phyloP scores from a whole-genome alignment of 2,329 filamentous ascomycete genomes.

The Huntiella bhutanensis region DNA sequence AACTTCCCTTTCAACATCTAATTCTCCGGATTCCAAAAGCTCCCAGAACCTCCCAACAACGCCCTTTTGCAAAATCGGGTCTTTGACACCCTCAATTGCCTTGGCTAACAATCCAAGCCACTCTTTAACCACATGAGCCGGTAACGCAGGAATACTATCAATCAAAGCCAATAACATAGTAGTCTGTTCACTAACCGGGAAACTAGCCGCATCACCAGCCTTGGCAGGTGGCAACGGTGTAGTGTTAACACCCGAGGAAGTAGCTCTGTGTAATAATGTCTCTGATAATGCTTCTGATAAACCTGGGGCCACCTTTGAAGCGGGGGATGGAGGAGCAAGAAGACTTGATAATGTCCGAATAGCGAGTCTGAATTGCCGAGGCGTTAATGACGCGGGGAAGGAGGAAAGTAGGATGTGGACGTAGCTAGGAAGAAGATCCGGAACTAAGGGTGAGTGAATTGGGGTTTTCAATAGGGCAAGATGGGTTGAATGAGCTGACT shows the following conservation, averaged over 20 bases:
- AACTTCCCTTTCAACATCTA: slow-evolving; percentile 70
- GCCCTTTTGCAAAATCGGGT: slow-evolving; percentile 35
- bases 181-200: slow-evolving; percentile 53
- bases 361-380: slow-evolving; percentile 73
- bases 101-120: slow-evolving; percentile 60
- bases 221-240: slow-evolving; percentile 20
- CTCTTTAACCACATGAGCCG: slow-evolving; percentile 51
- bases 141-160: slow-evolving; percentile 58
- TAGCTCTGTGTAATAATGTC: slow-evolving; percentile 48
- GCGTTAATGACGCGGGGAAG: slow-evolving; percentile 60
- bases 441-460: slow-evolving; percentile 52
- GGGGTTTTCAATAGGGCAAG: slow-evolving; percentile 66
- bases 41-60: slow-evolving; percentile 63
- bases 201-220: slow-evolving; percentile 11
- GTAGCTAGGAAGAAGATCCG: slow-evolving; percentile 61
- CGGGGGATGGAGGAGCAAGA: slow-evolving; percentile 57
- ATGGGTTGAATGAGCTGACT: slow-evolving; percentile 68
- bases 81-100: slow-evolving; percentile 41
- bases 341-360: slow-evolving; percentile 74
- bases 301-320: slow-evolving; percentile 53
- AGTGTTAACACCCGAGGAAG: slow-evolving; percentile 33
- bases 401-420: slow-evolving; percentile 61
- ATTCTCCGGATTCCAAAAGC: slow-evolving; percentile 58
- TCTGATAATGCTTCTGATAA: slow-evolving; percentile 69
- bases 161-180: slow-evolving; percentile 59